These are phyloP conservation scores for Kalmusia sp. DNA, from an alignment of 2,329 filamentous ascomycete species.

Conservation along the genomic window DNA sequence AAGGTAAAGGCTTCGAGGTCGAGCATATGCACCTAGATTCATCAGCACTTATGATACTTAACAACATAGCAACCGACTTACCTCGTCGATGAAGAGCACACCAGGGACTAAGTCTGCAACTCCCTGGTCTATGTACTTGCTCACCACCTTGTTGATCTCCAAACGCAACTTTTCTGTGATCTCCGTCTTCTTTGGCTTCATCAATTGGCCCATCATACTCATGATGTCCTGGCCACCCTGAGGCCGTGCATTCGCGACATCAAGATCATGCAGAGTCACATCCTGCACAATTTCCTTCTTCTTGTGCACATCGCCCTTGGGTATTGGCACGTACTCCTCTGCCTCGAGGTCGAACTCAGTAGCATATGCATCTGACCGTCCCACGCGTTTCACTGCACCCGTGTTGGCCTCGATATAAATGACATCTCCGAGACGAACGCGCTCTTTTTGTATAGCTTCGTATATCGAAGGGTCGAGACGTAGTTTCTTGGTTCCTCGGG, in stretches of 20 bases:
- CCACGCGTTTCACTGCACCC: slow-evolving; percentile 95
- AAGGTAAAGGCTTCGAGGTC: slow-evolving; percentile 99
- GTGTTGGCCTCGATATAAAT: slow-evolving; percentile 99
- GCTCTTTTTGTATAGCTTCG: slow-evolving; percentile 98
- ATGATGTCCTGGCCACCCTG: slow-evolving; percentile 99
- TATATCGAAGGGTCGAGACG: slow-evolving; percentile 97
- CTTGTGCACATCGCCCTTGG: slow-evolving; percentile 99
- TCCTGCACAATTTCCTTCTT: slow-evolving; percentile 99
- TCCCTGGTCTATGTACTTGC: slow-evolving; percentile 98
- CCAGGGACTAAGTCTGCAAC: slow-evolving; percentile 98
- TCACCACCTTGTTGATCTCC: slow-evolving; percentile 99
- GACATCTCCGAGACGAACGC: slow-evolving; percentile 93
- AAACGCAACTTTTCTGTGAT: slow-evolving; percentile 95
- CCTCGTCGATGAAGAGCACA: slow-evolving; percentile 98
- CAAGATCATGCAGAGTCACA: slow-evolving; percentile 94
- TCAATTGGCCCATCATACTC: slow-evolving; percentile 99
- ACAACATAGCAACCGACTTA: slow-evolving; percentile 51
- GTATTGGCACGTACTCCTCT: slow-evolving; percentile 98
- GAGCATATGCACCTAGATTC: slow-evolving; percentile 89
- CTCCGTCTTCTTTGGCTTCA: slow-evolving; percentile 99
- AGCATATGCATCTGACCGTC: slow-evolving; percentile 93
- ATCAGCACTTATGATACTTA: slow-evolving; percentile 21
- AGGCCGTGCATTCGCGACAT: slow-evolving; percentile 92
- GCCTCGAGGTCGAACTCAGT: slow-evolving; percentile 99
- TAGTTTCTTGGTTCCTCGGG: slow-evolving; percentile 96